phyloP scores from a whole-genome alignment of 768 basidiomycete genomes.

The Suillus placidus region DNA sequence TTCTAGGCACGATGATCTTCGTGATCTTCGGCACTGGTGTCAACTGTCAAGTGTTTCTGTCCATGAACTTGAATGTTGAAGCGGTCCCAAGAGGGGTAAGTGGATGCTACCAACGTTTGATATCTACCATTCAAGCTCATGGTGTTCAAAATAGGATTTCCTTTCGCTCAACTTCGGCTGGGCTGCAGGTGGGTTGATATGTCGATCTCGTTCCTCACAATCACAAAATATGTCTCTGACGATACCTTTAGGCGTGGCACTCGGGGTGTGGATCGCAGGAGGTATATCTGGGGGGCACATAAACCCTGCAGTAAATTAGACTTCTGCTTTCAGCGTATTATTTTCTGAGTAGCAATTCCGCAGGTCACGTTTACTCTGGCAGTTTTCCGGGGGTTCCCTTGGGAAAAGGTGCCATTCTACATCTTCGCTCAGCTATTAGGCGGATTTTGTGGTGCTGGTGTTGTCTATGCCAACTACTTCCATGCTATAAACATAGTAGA shows the following conservation, averaged over 20 bases:
- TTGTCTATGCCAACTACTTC: constrained; percentile 66
- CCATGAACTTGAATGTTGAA: constrained; percentile 47
- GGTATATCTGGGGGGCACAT: constrained; percentile 77
- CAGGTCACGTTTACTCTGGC: constrained; percentile 74
- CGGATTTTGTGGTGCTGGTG: constrained; percentile 55
- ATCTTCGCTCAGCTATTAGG: constrained; percentile 67
- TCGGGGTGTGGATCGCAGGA: constrained; percentile 69
- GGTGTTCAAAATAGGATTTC: constrained; percentile 17
- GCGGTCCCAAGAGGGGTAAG: constrained; percentile 58
- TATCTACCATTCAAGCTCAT: constrained; percentile 10
- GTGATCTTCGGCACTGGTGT: constrained; percentile 63
- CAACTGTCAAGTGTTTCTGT: constrained; percentile 58
- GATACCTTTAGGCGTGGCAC: constrained; percentile 45
- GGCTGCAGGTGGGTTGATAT: constrained; percentile 31
- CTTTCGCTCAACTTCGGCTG: constrained; percentile 34
- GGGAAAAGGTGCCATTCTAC: constrained; percentile 77
- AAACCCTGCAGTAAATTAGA: constrained; percentile 61
- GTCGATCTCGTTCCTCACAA: background rate
- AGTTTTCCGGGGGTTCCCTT: constrained; percentile 72
- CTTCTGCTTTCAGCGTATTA: background rate
- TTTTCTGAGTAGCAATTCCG: constrained; percentile 6
- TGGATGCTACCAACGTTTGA: constrained; percentile 9
- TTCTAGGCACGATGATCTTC: constrained; percentile 59
- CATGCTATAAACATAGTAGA: constrained; percentile 69
- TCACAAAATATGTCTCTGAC: constrained; percentile 1